Conservation (phyloP, 768 basidiomycete genomes). For the Tylopilus sp. region DNA sequence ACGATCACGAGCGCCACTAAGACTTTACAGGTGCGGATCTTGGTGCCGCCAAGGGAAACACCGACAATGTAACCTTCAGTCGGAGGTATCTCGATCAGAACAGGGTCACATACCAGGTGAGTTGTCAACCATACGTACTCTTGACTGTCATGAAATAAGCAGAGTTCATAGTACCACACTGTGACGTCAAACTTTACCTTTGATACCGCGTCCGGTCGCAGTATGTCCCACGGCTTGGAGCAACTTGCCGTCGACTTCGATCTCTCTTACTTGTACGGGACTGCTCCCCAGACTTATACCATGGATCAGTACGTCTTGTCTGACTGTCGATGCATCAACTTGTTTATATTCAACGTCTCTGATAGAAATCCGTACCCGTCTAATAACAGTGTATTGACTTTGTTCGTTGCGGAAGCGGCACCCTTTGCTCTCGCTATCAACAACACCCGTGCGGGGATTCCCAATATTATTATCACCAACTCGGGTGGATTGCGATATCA, state of each 20-base stretch:
- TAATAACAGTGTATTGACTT: slow-evolving; percentile 54
- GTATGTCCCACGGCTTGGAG: slow-evolving; percentile 54
- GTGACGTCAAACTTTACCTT: slow-evolving; percentile 48
- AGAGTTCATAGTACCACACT: slow-evolving; percentile 61
- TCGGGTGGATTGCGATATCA: slow-evolving; percentile 66
- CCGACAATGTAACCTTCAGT: slow-evolving; percentile 55
- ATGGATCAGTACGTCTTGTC: slow-evolving; percentile 47
- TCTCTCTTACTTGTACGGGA: slow-evolving; percentile 61
- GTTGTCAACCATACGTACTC: background rate
- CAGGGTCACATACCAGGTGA: slow-evolving; percentile 70
- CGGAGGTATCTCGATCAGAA: slow-evolving; percentile 82
- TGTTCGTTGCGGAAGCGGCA: slow-evolving; percentile 51
- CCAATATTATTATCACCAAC: slow-evolving; percentile 64
- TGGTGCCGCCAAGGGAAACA: slow-evolving; percentile 32
- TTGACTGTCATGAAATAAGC: background rate
- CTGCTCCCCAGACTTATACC: slow-evolving; percentile 73
- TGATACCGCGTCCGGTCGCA: slow-evolving; percentile 53
- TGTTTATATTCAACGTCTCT: background rate
- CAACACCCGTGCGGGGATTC: slow-evolving; percentile 57
- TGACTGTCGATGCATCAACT: background rate
- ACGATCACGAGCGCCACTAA: background rate
- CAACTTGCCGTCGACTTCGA: slow-evolving; percentile 57
- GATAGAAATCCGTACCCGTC: slow-evolving; percentile 61
- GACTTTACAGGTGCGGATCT: slow-evolving; percentile 44
- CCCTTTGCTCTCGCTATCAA: slow-evolving; percentile 58